These are phyloP conservation scores for Gamarada debralockiae DNA, from an alignment of 495 filamentous ascomycete species.

Conservation along the genomic window DNA sequence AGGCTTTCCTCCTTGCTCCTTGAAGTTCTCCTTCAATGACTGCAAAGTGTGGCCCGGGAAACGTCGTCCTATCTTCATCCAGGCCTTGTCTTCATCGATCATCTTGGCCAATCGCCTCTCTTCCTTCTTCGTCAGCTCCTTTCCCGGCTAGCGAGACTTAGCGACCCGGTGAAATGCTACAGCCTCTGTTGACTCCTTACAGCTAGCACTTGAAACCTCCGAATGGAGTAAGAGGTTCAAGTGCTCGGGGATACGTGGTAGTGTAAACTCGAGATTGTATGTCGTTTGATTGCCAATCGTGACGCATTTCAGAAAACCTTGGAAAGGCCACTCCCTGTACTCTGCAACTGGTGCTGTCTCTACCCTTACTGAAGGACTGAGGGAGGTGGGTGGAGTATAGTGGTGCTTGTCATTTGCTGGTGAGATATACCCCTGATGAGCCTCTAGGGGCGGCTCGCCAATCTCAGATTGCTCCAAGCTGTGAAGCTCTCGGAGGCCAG, in stretches of 20 bases:
- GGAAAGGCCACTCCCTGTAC: constrained; percentile 17
- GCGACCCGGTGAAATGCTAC: neutral
- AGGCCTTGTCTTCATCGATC: constrained; percentile 5
- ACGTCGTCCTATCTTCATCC: constrained; percentile 4
- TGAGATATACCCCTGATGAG: neutral
- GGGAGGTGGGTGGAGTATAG: too few relatives aligned
- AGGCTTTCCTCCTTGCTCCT: constrained; percentile 10
- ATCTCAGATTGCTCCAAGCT: too few relatives aligned
- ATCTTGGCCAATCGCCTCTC: constrained; percentile 8
- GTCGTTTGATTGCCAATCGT: constrained; percentile 12
- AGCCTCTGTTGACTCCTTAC: constrained; percentile 4
- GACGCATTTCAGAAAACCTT: constrained; percentile 17
- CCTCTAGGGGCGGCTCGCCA: neutral
- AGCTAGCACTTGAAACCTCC: too few relatives aligned
- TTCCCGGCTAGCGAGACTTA: constrained; percentile 1
- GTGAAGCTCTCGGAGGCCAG: too few relatives aligned
- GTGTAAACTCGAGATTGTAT: constrained; percentile 17
- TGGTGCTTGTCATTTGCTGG: neutral
- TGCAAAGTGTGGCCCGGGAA: constrained; percentile 8
- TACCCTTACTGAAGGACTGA: neutral
- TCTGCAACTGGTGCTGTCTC: constrained; percentile 10
- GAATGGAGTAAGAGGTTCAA: too few relatives aligned
- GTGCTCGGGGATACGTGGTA: constrained; percentile 1
- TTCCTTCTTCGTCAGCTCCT: constrained; percentile 5
- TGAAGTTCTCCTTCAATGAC: constrained; percentile 11